Percentiles rank a stretch among this genome's conserved stretches.
Evolutionary conservation across 2,329 filamentous ascomycete species (phyloP).

Genomic region (Acrocalymma vagum): DNA sequence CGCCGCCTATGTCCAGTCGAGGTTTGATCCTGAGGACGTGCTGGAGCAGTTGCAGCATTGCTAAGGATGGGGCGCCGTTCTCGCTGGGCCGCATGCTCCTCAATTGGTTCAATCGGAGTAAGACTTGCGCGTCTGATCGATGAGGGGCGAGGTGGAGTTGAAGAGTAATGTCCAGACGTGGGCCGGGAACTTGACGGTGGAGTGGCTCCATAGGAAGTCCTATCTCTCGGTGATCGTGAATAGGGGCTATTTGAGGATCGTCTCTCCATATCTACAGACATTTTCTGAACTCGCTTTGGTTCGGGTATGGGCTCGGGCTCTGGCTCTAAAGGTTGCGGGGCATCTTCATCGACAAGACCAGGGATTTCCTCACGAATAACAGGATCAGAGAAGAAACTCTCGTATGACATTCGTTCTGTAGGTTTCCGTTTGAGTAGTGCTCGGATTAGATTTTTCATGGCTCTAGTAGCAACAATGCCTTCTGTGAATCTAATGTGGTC

Average conservation of each 20-base stretch:
- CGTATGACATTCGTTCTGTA: conserved; percentile 84
- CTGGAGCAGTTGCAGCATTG: conserved; percentile 56
- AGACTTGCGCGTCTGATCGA: conserved; percentile 42
- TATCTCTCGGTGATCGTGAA: conserved; percentile 42
- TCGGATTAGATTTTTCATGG: conserved; percentile 83
- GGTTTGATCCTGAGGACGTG: conserved; percentile 50
- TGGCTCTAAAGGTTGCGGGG: conserved; percentile 49
- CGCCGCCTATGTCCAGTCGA: conserved; percentile 68
- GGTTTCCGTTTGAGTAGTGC: conserved; percentile 85
- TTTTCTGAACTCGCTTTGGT: conserved; percentile 36
- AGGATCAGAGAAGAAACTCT: conserved; percentile 80
- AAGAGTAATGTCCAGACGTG: conserved; percentile 34
- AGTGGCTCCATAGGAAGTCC: conserved; percentile 33
- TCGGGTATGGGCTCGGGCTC: conserved; percentile 34
- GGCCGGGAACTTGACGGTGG: conserved; percentile 43
- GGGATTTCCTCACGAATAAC: conserved; percentile 81
- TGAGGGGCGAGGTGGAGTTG: conserved; percentile 32
- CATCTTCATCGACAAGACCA: conserved; percentile 80
- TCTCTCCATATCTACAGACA: conserved; percentile 35
- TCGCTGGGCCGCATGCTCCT: conserved; percentile 45
- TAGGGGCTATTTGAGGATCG: conserved; percentile 38
- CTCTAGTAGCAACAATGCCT: conserved; percentile 74
- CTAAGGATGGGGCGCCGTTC: conserved; percentile 56
- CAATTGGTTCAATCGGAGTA: conserved; percentile 38
- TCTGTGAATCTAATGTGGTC: conserved; percentile 85